A percentile compares a stretch with the other conserved stretches of the same genome.
Evolutionary conservation across 2,329 filamentous ascomycete genomes (phyloP).

Genomic region (Dactylellina leptospora): DNA sequence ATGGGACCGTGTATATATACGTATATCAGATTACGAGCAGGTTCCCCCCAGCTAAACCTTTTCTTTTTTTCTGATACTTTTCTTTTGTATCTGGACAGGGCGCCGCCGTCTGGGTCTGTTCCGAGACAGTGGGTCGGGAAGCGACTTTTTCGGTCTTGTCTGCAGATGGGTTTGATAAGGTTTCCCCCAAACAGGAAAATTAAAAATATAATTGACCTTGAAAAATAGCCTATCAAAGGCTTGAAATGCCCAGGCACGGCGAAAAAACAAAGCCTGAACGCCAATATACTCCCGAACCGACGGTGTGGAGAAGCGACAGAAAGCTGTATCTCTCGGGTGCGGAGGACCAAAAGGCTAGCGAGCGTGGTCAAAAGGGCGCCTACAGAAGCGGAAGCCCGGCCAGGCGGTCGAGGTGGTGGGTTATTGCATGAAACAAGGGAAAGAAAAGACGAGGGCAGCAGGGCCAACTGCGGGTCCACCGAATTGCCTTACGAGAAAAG

Average conservation of each 20-base stretch:
- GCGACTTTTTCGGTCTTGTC: slow-evolving; percentile 34
- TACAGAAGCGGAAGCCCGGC: slow-evolving; percentile 35
- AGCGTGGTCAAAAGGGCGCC: slow-evolving; percentile 28
- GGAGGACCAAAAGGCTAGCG: slow-evolving; percentile 1
- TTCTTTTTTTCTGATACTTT: slow-evolving; percentile 17
- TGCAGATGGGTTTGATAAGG: slow-evolving; percentile 11
- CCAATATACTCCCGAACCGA: background rate
- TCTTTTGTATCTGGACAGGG: slow-evolving; percentile 10
- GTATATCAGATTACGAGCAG: too few species aligned
- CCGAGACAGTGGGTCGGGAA: slow-evolving; percentile 44
- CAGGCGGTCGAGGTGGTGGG: slow-evolving; percentile 24
- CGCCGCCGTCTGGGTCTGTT: slow-evolving; percentile 16
- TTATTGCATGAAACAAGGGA: slow-evolving; percentile 49
- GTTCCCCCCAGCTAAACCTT: too few species aligned
- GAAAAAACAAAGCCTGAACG: slow-evolving; percentile 19
- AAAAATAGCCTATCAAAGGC: slow-evolving; percentile 46
- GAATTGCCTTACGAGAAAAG: slow-evolving; percentile 37
- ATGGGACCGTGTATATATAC: too few species aligned
- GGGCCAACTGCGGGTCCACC: slow-evolving; percentile 48
- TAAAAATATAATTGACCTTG: slow-evolving; percentile 21
- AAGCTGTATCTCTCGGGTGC: slow-evolving; percentile 1
- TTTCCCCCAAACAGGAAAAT: slow-evolving; percentile 35
- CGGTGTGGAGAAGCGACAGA: slow-evolving; percentile 13
- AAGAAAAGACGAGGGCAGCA: slow-evolving; percentile 36
- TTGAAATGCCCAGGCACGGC: slow-evolving; percentile 16